Base-by-base conservation (phyloP, 148 eudicot species). In the Silene uniflora region DNA sequence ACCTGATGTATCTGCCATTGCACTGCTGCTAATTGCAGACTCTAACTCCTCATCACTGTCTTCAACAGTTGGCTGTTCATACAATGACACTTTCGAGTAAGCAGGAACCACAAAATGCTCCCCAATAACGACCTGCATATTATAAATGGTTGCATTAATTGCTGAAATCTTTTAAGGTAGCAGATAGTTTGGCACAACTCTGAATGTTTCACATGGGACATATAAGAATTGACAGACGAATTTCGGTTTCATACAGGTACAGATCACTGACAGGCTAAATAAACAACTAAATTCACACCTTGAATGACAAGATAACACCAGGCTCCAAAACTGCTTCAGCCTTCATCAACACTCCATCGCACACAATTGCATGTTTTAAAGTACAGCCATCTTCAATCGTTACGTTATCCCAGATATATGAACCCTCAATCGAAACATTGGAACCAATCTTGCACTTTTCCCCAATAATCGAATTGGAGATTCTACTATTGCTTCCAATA, bases 1-100 rank as follows among this genome's bases (percentile, higher is more conserved):
- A 92, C 97, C 71, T 70, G 93, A 73, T 75, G 75, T 69, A 27
- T 89, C 92, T 14, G 77, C 78, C 72, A 78, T 74, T 68, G 88
- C 93, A 79, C 84, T 80, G 86, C 89, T 88, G 77, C 78, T 87
- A 79, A 91, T 97, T 72, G 97, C 93, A 85, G 89, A 91, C 81
- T 94, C 98, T 83, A 94, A 87, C 90, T 94, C 98, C 83, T 94
- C 98, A 67, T 94, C 98, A 87, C 98, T 94, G 75, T 94, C 98
- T 84, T 90, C 87, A 61, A 81, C 83, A 79, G 88, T 85, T 64
- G 98, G 98, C 78, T 94, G 92, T 79, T 82, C 87, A 80, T 80
- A 83, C 78, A 94, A 78, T 72, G 98, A 94, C 32, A 94, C 97
- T 82, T 94, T 91, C 14, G 98, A 91, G 79, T 94, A 91, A 75